Conservation (phyloP, 192 early-diverging fungal species). For the Backusella sp. region DNA sequence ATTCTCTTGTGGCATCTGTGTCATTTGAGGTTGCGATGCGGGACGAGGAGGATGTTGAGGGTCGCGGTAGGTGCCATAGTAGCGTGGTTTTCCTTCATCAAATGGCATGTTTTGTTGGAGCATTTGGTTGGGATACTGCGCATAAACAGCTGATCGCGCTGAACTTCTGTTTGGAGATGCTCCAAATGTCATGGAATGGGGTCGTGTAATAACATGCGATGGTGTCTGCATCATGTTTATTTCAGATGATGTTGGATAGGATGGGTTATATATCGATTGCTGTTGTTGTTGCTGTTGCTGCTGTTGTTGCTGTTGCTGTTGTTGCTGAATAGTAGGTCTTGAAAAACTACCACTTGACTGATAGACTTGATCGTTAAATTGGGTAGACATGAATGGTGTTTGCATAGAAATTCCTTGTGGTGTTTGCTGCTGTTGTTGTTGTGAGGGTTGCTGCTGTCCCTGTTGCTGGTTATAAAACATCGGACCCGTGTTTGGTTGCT, state of each 20-base stretch:
- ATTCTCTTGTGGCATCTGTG: neutral
- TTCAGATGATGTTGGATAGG: neutral
- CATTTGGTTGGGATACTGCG: neutral
- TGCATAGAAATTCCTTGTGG: neutral
- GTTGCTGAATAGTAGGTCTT: neutral
- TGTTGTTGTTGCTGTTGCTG: neutral
- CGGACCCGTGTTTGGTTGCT: neutral
- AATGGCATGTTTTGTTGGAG: neutral
- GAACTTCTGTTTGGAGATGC: neutral
- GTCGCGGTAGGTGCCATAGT: neutral
- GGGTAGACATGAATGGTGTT: neutral
- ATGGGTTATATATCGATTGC: neutral
- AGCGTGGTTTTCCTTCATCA: conserved; percentile 1
- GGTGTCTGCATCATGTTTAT: neutral
- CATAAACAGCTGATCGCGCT: conserved; percentile 1
- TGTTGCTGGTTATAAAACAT: neutral
- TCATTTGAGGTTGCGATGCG: neutral
- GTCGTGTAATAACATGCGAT: neutral
- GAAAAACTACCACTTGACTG: neutral
- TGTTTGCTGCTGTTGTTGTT: neutral
- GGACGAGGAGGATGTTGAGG: neutral
- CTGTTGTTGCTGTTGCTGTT: neutral
- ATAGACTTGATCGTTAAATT: neutral
- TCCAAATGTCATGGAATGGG: conserved; percentile 13
- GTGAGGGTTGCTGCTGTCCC: neutral